Evolutionary conservation across 2,329 filamentous ascomycete genomes (phyloP).

Genomic region (Pseudovirgaria hyperparasitica): DNA sequence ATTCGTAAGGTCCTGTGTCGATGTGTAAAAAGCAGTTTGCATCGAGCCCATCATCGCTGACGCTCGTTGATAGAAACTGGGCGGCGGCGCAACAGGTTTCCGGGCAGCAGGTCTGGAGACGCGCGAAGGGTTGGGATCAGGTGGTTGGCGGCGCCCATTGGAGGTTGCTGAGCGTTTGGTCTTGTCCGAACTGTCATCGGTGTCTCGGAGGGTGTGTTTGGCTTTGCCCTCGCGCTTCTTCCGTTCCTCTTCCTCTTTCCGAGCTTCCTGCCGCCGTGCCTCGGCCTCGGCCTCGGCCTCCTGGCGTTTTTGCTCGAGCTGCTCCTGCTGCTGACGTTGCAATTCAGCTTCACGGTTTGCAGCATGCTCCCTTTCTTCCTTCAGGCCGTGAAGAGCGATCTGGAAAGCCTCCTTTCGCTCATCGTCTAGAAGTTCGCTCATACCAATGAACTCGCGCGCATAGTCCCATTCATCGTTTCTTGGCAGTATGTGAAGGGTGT

Average conservation of each 20-base stretch:
- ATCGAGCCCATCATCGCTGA: constrained; percentile 32
- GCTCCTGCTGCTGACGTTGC: constrained; percentile 46
- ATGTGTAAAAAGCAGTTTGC: constrained; percentile 37
- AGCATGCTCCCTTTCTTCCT: constrained; percentile 70
- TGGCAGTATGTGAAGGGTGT: constrained; percentile 87
- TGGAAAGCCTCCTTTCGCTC: constrained; percentile 83
- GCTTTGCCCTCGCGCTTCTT: constrained; percentile 25
- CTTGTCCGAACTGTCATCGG: too few species aligned
- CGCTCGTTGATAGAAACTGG: constrained; percentile 28
- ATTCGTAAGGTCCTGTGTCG: constrained; percentile 37
- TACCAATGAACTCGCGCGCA: constrained; percentile 75
- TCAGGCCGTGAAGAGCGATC: constrained; percentile 69
- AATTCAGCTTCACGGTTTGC: constrained; percentile 50
- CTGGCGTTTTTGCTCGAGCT: constrained; percentile 37
- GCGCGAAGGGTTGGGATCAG: constrained; percentile 19
- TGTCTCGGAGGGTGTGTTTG: constrained; percentile 18
- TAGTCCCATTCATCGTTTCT: constrained; percentile 95
- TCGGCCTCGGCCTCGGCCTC: constrained; percentile 26
- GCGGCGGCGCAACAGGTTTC: constrained; percentile 19
- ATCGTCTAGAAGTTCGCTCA: constrained; percentile 80
- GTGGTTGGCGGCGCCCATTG: constrained; percentile 11
- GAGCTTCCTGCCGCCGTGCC: constrained; percentile 19
- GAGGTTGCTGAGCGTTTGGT: constrained; percentile 15
- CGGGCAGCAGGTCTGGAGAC: constrained; percentile 16
- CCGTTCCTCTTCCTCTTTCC: constrained; percentile 30